Base-by-base conservation (phyloP, 1,284 basidiomycete species). In the Fistulinella staudtii region DNA sequence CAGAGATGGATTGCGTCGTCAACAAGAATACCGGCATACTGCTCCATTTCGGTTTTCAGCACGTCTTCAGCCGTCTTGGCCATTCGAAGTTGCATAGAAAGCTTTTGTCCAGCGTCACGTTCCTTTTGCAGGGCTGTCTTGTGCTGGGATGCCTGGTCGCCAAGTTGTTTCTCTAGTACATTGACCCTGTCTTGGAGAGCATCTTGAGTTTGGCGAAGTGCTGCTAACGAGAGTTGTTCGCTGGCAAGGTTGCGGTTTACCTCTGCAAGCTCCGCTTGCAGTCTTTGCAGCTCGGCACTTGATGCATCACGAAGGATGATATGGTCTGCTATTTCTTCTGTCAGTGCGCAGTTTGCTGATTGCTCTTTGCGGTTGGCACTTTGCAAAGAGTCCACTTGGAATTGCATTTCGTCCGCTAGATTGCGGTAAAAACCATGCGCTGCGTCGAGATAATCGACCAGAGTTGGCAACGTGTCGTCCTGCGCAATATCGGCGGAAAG, bases 21-120 rank as follows among this genome's bases (percentile, higher is more conserved):
- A 13, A 36, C 41, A 14, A 37, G 47, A 17, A 33, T 15, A 21
- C 47, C 13, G 23, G 70, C 78, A 43, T 53, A 85, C 85, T 74
- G 70, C 27, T 83, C 77, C 45, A 84, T 70, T 47, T 88, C 84
- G 18, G 68, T 68, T 27, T 74, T 70, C 41, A 89, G 66, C 10
- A 73, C 72, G 36, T 82, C 79, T 57, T 89, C 83, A 7, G 77
- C 76, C 53, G 73, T 74, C 51, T 77, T 75, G 52, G 65, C 70
- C 61, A 78, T 75, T 51, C 78, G 72, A 23, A 82, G 60, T 4
- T 75, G 69, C 11, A 60, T 57, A 0, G 72, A 71, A 34, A 85
- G 58, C 14, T 74, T 70, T 46, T 75, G 72, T 6, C 66, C 60
- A 1, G 63, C 52, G 24, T 79, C 75, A 39, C 70, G 74, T 53